Conservation (phyloP, 257 asterid genomes). For the Solanum pinnatisectum region DNA sequence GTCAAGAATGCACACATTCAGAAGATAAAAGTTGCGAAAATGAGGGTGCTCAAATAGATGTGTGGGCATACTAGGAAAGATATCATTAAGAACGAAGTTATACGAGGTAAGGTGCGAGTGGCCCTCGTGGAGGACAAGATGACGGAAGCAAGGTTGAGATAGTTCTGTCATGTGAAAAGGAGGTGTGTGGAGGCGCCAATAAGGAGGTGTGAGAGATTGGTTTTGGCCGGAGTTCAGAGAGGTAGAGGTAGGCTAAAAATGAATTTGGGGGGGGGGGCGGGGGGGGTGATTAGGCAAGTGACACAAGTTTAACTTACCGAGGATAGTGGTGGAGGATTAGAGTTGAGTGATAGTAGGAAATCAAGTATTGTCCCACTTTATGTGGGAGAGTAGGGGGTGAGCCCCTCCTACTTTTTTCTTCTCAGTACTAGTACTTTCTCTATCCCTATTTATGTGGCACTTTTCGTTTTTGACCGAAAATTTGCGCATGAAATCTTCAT, state of each 20-base stretch:
- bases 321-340: neutral
- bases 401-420: neutral
- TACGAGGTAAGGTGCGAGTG: neutral
- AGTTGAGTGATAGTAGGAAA: neutral
- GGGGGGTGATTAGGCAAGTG: neutral
- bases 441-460: no score
- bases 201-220: neutral
- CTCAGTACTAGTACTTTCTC: neutral
- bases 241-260: neutral
- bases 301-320: neutral
- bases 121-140: no score
- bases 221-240: neutral
- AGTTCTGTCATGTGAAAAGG: neutral
- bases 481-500: neutral
- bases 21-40: neutral
- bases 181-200: neutral
- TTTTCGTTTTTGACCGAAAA: neutral
- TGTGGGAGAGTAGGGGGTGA: neutral
- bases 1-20: neutral
- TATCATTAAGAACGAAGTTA: neutral
- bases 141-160: no score
- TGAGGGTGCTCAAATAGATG: neutral
- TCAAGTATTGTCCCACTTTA: neutral
- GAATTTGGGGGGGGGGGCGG: neutral
- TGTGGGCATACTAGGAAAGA: neutral